Evolutionary conservation across 768 basidiomycete genomes (phyloP).

Genomic region (Rhodotorula toruloides): DNA sequence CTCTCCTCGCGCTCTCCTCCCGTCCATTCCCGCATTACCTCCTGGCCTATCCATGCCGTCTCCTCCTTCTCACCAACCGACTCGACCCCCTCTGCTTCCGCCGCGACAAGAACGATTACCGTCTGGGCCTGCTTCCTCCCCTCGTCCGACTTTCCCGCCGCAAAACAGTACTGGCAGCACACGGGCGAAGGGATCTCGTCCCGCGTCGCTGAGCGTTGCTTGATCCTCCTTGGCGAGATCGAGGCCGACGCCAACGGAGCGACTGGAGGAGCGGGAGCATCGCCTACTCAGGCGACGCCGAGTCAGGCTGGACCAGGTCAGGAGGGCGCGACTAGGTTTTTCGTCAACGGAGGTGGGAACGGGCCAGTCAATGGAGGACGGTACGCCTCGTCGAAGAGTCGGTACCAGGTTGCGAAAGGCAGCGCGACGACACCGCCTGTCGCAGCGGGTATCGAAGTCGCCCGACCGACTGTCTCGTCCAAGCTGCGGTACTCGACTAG

Average conservation of each 20-base stretch:
- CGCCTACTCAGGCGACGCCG: conserved; percentile 6
- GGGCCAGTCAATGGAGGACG: not conserved
- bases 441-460: conserved; percentile 21
- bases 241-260: conserved; percentile 18
- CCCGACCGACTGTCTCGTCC: conserved; percentile 22
- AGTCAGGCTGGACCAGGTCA: not conserved
- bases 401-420: conserved; percentile 32
- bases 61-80: conserved; percentile 39
- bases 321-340: not conserved
- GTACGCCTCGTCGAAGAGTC: conserved; percentile 31
- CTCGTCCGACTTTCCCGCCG: conserved; percentile 56
- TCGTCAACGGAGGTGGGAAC: not conserved
- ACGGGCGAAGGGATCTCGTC: conserved; percentile 84
- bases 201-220: conserved; percentile 73
- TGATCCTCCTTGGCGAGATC: conserved; percentile 61
- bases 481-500: conserved; percentile 33
- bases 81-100: conserved; percentile 1
- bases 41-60: conserved; percentile 63
- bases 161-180: conserved; percentile 96
- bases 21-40: conserved; percentile 64
- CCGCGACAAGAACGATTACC: conserved; percentile 47
- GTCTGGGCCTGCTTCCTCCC: conserved; percentile 81
- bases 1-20: conserved; percentile 55
- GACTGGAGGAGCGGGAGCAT: not conserved
- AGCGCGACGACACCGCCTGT: conserved; percentile 9